Evolutionary conservation across 805 yeast genomes (phyloP).

Genomic region (Lachancea thermotolerans): DNA sequence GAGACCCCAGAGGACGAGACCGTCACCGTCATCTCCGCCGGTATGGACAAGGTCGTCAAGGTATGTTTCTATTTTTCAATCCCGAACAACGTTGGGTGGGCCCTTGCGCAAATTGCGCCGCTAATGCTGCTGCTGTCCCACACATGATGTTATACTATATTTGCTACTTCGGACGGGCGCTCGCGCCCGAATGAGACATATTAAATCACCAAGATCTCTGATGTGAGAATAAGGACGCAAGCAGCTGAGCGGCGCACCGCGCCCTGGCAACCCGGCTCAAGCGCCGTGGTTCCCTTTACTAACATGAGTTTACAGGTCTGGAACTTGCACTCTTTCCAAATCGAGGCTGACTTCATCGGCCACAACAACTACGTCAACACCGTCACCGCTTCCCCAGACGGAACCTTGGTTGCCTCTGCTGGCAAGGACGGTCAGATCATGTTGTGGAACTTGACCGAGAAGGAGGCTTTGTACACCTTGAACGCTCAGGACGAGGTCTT

Average conservation of each 20-base stretch:
- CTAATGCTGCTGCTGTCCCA: conserved; percentile 4
- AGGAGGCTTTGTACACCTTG: conserved; percentile 85
- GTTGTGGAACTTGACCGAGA: conserved; percentile 93
- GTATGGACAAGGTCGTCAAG: conserved; percentile 98
- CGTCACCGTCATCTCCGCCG: conserved; percentile 86
- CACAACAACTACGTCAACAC: conserved; percentile 98
- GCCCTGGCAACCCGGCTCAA: too few relatives aligned
- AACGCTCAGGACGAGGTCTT: conserved; percentile 93
- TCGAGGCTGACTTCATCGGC: conserved; percentile 95
- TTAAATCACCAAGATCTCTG: conserved; percentile 99
- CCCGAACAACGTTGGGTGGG: neutral
- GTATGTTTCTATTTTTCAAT: conserved; percentile 53
- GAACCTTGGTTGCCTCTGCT: conserved; percentile 98
- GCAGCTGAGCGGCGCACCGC: too few relatives aligned
- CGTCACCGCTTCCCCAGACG: conserved; percentile 98
- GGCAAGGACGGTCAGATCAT: conserved; percentile 98
- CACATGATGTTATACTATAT: conserved; percentile 77
- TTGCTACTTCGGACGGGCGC: conserved; percentile 98
- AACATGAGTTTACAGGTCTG: conserved; percentile 44
- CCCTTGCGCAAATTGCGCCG: neutral
- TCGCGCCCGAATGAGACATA: conserved; percentile 87
- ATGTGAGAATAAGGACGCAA: conserved; percentile 31
- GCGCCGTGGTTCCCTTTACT: conserved; percentile 31
- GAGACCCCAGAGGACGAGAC: conserved; percentile 18
- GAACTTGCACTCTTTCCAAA: conserved; percentile 79